A percentile compares a stretch with the other conserved stretches of the same genome.
Evolutionary conservation across 2,329 filamentous ascomycete genomes (phyloP).

Genomic region (Scedosporium boydii): DNA sequence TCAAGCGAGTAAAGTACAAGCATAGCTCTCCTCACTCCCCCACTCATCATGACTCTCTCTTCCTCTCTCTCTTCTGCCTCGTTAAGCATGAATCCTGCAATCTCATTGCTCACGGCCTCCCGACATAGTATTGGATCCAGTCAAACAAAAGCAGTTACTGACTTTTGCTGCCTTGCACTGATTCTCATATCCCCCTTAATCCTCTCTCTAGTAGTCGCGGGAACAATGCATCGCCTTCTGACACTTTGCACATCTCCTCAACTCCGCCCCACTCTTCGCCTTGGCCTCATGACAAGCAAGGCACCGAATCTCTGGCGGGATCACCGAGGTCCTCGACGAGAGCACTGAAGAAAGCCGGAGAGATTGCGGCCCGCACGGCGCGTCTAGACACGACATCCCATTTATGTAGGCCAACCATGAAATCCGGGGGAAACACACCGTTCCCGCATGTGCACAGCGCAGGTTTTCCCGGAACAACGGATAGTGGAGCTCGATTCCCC

Average conservation of each 20-base stretch:
- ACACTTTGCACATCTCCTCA: neutral
- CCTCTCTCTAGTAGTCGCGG: neutral
- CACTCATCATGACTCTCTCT: too few species aligned
- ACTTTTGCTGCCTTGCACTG: conserved; percentile 16
- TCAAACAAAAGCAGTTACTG: too few species aligned
- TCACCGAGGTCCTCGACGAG: neutral
- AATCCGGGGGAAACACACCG: neutral
- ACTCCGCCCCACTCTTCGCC: neutral
- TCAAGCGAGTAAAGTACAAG: too few species aligned
- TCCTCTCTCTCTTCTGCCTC: too few species aligned
- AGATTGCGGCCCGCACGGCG: neutral
- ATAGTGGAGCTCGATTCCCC: neutral
- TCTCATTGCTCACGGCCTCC: too few species aligned
- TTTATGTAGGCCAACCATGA: neutral
- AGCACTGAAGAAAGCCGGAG: neutral
- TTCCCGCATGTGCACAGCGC: neutral
- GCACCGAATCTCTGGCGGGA: neutral
- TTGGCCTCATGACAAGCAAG: neutral
- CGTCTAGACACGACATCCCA: neutral
- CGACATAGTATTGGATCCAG: too few species aligned
- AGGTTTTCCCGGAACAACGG: neutral
- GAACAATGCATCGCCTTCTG: neutral
- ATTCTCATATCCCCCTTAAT: neutral
- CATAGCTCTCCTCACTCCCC: too few species aligned
- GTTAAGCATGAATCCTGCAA: too few species aligned